phyloP scores from a whole-genome alignment of 306 rosid species.

The Sphenostylis stenocarpa region DNA sequence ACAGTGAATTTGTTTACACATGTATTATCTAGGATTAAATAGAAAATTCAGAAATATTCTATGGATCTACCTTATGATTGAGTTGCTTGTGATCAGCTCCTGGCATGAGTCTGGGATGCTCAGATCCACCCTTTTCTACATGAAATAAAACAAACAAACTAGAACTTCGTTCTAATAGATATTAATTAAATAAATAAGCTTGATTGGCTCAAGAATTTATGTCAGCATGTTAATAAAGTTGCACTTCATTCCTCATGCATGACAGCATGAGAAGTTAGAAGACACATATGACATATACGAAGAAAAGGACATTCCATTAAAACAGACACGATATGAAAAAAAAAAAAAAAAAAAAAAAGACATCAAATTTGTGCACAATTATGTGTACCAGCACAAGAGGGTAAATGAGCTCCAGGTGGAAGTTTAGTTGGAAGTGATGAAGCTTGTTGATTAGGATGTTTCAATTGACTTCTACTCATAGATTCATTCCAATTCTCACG shows the following conservation, averaged over 20 bases:
- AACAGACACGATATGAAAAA: constrained; percentile 6
- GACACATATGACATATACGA: neutral
- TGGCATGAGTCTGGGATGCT: constrained; percentile 62
- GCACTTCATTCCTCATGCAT: constrained; percentile 5
- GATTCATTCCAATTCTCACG: constrained; percentile 59
- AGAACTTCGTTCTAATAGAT: neutral
- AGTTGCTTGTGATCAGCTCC: constrained; percentile 43
- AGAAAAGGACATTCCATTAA: neutral
- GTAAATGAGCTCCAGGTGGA: constrained; percentile 81
- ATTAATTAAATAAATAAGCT: neutral
- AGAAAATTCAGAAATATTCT: constrained; percentile 30
- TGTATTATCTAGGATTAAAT: constrained; percentile 11
- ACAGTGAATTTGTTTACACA: neutral
- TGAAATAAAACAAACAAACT: constrained; percentile 21
- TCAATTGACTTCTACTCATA: constrained; percentile 44
- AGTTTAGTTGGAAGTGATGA: constrained; percentile 78
- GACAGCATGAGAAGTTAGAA: neutral
- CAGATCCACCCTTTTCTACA: constrained; percentile 61
- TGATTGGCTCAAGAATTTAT: neutral
- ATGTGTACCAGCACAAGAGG: constrained; percentile 71
- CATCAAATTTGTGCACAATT: constrained; percentile 8
- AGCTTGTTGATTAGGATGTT: constrained; percentile 42
- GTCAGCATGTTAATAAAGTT: neutral
- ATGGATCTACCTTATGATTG: constrained; percentile 54
- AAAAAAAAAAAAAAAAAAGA: neutral